Evolutionary conservation across 768 basidiomycete species (phyloP), one percentile per base, ranked within the genome.

Genomic region (Leccinum arenicola): DNA sequence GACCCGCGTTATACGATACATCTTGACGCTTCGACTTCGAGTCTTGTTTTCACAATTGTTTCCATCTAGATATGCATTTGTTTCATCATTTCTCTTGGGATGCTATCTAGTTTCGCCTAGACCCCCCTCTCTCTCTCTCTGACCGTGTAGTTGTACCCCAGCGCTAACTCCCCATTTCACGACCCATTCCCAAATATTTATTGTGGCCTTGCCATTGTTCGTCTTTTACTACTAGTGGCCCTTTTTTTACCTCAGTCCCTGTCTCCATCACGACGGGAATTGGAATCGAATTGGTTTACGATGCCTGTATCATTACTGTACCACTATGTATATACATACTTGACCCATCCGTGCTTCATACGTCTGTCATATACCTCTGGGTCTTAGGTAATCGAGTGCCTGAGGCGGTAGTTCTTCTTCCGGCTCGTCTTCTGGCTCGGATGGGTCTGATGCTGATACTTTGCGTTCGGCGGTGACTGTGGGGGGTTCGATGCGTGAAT

Each of bases 401-500:
- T 15, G 27, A 23, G 25, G 8, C 19, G 50, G 50, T 19, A 17
- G 11, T 6, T 19, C 43, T n/a, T 27, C 50, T 11, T 27, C 50
- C 2, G 50, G 27, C 5, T 50, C 49, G 4, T 29, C 50, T 31
- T 51, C 50, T 19, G 50, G 17, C 3, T 33, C 50, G 50, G 50
- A 29, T 1, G 12, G 14, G 1, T 53, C 61, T 7, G 48, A 49
- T 25, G 72, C 75, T n/a, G 72, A 74, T 15, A 82, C 70, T 55
- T 81, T 84, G 56, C 83, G 72, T 66, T 84, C 83, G 3, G 82
- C 82, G 3, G 82, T 84, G 55, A 84, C 82, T 83, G 59, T 27
- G 15, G 3, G 27, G 23, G 15, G 10, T 7, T 49, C 15, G 17
- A 27, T 3, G 45, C 21, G 21, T 21, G 21, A 15, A 14, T 12